Evolutionary conservation across 139 green algal species (phyloP).

Genomic region (Coccomyxa sp.): DNA sequence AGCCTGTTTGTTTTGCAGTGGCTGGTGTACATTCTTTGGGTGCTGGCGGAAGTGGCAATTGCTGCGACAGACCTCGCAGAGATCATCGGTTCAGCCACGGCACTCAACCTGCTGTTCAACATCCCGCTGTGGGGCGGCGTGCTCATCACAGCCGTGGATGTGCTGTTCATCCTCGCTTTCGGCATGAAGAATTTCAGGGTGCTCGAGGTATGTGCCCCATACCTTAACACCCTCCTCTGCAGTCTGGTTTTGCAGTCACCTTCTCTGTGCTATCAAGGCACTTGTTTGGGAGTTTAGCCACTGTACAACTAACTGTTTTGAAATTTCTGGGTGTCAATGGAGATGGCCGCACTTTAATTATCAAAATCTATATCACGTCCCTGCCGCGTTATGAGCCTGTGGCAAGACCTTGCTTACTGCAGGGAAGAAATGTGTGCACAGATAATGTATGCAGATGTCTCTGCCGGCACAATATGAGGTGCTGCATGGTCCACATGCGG

Average conservation of each 20-base stretch:
- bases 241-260: not conserved
- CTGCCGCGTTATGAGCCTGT: no score
- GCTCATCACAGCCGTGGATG: slow-evolving; percentile 39
- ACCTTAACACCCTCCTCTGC: slow-evolving; percentile 17
- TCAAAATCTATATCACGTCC: no score
- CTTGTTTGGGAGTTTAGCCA: no score
- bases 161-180: slow-evolving; percentile 22
- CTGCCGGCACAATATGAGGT: no score
- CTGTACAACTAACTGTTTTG: no score
- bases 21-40: slow-evolving; percentile 42
- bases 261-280: not conserved
- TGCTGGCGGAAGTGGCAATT: slow-evolving; percentile 58
- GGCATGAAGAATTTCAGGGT: slow-evolving; percentile 30
- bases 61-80: slow-evolving; percentile 57
- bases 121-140: slow-evolving; percentile 43
- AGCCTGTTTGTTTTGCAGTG: not conserved
- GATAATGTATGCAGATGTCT: no score
- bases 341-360: no score
- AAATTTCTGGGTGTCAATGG: no score
- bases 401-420: no score
- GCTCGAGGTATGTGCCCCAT: slow-evolving; percentile 31
- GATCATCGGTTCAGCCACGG: slow-evolving; percentile 41
- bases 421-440: no score
- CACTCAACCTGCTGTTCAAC: slow-evolving; percentile 43
- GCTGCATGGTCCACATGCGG: no score